Evolutionary conservation across 1,284 basidiomycete species (phyloP), one percentile per base, ranked within the genome.

Genomic region (Ceratobasidium sp.): DNA sequence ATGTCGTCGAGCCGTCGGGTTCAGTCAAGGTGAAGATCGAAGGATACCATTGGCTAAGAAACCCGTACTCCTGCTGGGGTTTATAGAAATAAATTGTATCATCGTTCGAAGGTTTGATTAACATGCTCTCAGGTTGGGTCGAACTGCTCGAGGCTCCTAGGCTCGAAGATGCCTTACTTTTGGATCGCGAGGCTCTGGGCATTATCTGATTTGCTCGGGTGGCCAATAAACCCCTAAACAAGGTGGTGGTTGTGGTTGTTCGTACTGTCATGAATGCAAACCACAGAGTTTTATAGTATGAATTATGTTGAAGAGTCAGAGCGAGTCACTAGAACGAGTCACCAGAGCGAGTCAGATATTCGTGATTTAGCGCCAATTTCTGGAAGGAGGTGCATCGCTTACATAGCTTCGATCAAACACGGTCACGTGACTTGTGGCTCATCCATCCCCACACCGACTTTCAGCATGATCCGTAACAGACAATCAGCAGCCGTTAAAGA

Each of bases 1-100:
- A 63, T 84, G 80, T 4, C 29, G 41, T 3, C 5, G 47, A 29
- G 75, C 74, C 47, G 72, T 64, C 60, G 76, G 69, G n/a, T 66
- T 60, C 19, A 75, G 78, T 73, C 78, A 29, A 79, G 29, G 24
- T 36, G 63, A 90, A 89, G 0, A 84, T 80, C 0, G 85, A 84
- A 6, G 80, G 81, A 78, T 85, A 87, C 89, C 88, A 89, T 78
- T 90, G 88, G 19, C 86, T 87, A 56, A 86, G 85, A 84, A 85
- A 87, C 22, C 87, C 87, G 78, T 69, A 57, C 44, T 86, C 83
- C 53, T 62, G 54, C 45, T 75, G 48, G 33, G 74, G 74, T 33
- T 67, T 71, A 44, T 45, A 71, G 45, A 71, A 71, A 60, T 71
- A 71, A 29, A 71, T 36, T 2, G 67, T 36, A 14, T 57, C 36